A percentile compares a stretch with the other conserved stretches of the same genome.
phyloP scores from a whole-genome alignment of 2,329 filamentous ascomycete species.

The Daldinia eschscholtzii region DNA sequence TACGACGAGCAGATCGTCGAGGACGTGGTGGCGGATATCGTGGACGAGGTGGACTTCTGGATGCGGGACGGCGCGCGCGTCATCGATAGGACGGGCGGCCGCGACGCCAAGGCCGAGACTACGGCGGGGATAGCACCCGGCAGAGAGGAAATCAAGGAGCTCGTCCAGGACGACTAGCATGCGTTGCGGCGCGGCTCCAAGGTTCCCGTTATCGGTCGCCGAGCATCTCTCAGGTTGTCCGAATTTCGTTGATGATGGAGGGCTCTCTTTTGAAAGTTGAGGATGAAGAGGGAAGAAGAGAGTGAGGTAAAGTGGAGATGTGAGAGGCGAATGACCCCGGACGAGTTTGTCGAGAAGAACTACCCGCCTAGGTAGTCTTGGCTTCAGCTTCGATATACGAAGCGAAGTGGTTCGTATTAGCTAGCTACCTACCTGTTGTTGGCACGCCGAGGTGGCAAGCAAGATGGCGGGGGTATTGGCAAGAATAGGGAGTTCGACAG shows the following conservation, averaged over 20 bases:
- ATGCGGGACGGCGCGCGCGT: conserved; percentile 73
- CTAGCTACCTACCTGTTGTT: not conserved
- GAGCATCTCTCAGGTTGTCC: not conserved
- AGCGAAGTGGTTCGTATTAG: not conserved
- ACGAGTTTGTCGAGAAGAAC: not conserved
- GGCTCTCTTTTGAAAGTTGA: not conserved
- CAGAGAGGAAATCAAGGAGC: conserved; percentile 72
- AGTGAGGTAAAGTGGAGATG: not conserved
- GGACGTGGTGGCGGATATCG: conserved; percentile 90
- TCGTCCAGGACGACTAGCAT: conserved; percentile 71
- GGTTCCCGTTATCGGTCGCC: not conserved
- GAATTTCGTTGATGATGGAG: not conserved
- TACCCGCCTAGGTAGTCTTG: not conserved
- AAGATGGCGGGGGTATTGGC: not conserved
- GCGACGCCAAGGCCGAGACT: conserved; percentile 60
- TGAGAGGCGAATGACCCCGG: not conserved
- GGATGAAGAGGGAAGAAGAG: not conserved
- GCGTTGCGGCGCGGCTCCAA: conserved; percentile 11
- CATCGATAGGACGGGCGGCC: conserved; percentile 59
- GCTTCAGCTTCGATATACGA: not conserved
- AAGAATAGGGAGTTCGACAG: not conserved
- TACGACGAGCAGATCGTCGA: conserved; percentile 95
- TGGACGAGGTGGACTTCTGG: conserved; percentile 95
- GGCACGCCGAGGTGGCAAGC: not conserved
- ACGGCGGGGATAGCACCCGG: conserved; percentile 59